Evolutionary conservation across 139 green algal genomes (phyloP).

Genomic region (Chlamydomonas incerta): DNA sequence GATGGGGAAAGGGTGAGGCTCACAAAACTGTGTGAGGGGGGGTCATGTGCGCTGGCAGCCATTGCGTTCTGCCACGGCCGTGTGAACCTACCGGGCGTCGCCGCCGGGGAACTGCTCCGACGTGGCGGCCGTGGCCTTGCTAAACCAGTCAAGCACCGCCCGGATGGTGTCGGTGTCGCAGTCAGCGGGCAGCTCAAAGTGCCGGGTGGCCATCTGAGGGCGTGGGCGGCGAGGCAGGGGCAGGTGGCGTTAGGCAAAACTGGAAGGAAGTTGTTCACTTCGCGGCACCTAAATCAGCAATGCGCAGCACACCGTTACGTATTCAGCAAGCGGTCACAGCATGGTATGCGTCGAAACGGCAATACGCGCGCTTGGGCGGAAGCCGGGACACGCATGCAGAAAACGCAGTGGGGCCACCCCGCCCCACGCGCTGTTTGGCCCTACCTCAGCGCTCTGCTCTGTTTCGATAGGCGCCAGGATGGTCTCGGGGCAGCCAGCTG

Average conservation of each 20-base stretch:
- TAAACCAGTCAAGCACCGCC: constrained; percentile 26
- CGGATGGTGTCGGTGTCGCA: not conserved
- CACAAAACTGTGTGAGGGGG: not conserved
- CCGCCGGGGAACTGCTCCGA: not conserved
- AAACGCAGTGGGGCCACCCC: too few species aligned
- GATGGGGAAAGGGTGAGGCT: not conserved
- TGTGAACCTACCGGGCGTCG: not conserved
- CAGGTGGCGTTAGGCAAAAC: not conserved
- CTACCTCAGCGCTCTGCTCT: constrained; percentile 21
- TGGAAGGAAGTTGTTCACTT: too few species aligned
- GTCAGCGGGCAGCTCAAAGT: constrained; percentile 19
- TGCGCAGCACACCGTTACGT: too few species aligned
- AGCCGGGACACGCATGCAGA: too few species aligned
- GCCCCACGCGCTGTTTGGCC: too few species aligned
- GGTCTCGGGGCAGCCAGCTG: constrained; percentile 1
- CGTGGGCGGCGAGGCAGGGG: not conserved
- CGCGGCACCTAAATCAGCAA: too few species aligned
- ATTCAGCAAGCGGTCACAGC: too few species aligned
- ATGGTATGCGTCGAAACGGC: too few species aligned
- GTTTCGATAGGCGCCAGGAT: not conserved
- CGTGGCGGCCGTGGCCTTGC: not conserved
- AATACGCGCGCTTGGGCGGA: too few species aligned
- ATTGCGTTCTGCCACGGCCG: too few species aligned
- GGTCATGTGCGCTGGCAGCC: not conserved
- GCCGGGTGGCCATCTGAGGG: not conserved